Base-by-base conservation (phyloP, 2,329 filamentous ascomycete species). In the Xylariales sp. region DNA sequence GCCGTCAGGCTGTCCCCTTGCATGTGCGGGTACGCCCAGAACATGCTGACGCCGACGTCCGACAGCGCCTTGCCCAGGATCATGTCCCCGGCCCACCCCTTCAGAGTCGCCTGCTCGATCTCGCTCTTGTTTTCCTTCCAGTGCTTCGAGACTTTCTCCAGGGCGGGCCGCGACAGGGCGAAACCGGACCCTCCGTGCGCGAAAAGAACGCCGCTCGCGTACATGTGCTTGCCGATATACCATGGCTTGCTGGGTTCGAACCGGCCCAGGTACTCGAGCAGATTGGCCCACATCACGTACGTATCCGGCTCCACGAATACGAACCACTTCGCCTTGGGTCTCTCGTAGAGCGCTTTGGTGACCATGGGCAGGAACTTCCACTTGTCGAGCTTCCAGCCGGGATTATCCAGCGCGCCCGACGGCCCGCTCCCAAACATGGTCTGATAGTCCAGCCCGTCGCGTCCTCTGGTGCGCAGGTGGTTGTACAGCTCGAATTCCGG, bases 361-460 rank as follows among this genome's bases (percentile, higher is more conserved):
- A 81, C 74, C 74, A 82, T 80, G 41, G 79, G 80, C 34, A 82
- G 73, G 62, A 80, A 81, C 65, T 82, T 82, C 75, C 79, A 82
- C 64, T 81, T 81, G 67, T 82, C 81, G 49, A 82, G 71, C 45
- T 74, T 78, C 80, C 80, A 82, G 9, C 73, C 72, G 8, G 71
- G 69, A 32, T 70, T 72, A 49, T 75, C 71, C 32, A 76, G 65
- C 16, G 82, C 77, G 45, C 81, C 79, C 48, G 78, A 77, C 50
- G 79, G 77, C 12, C 76, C 72, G 61, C 79, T 80, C 53, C 79
- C 78, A 6, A 76, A 74, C 23, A 75, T 70, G 8, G 73, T 75
- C 64, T 78, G 76, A 45, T 72, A 71, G 32, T 78, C 70, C 5
- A 74, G 57, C 66, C 74, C 58, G 62, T 69, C 62, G 70, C 76